Evolutionary conservation across 1,284 basidiomycete genomes (phyloP).

Genomic region (Naganishia sp.): DNA sequence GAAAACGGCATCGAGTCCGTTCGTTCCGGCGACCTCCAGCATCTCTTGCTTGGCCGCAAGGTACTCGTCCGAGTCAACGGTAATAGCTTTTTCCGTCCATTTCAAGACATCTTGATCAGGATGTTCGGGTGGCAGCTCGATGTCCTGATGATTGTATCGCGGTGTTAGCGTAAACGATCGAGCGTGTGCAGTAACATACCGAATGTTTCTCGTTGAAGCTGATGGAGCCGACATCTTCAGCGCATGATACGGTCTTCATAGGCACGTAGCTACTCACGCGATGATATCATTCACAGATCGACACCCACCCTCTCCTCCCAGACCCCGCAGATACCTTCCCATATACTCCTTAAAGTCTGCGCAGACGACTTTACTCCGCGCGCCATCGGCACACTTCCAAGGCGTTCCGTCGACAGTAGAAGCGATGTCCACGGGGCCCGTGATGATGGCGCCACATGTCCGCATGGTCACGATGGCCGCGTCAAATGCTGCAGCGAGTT

Average conservation of each 20-base stretch:
- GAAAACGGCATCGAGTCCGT: slow-evolving; percentile 34
- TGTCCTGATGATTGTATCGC: neutral
- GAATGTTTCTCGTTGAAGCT: slow-evolving; percentile 25
- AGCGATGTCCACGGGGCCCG: slow-evolving; percentile 32
- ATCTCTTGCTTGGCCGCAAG: slow-evolving; percentile 31
- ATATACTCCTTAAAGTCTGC: slow-evolving; percentile 33
- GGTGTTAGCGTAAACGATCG: neutral
- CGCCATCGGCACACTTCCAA: slow-evolving; percentile 25
- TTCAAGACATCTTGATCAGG: slow-evolving; percentile 34
- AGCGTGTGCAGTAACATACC: neutral
- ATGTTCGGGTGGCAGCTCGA: slow-evolving; percentile 33
- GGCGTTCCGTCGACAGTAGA: slow-evolving; percentile 30
- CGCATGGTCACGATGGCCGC: slow-evolving; percentile 30
- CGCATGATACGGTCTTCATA: too few relatives aligned
- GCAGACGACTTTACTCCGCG: slow-evolving; percentile 25
- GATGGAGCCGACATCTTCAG: neutral
- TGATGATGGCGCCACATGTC: slow-evolving; percentile 25
- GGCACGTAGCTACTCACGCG: slow-evolving; percentile 17
- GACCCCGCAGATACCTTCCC: slow-evolving; percentile 16
- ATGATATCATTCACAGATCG: slow-evolving; percentile 21
- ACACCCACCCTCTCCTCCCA: slow-evolving; percentile 29
- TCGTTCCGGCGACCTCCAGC: slow-evolving; percentile 27
- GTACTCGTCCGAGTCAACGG: slow-evolving; percentile 31
- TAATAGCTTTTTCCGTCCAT: slow-evolving; percentile 14
- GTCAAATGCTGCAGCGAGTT: slow-evolving; percentile 32